phyloP scores from a whole-genome alignment of 2,329 filamentous ascomycete species.

The Neodidymelliopsis sp. region DNA sequence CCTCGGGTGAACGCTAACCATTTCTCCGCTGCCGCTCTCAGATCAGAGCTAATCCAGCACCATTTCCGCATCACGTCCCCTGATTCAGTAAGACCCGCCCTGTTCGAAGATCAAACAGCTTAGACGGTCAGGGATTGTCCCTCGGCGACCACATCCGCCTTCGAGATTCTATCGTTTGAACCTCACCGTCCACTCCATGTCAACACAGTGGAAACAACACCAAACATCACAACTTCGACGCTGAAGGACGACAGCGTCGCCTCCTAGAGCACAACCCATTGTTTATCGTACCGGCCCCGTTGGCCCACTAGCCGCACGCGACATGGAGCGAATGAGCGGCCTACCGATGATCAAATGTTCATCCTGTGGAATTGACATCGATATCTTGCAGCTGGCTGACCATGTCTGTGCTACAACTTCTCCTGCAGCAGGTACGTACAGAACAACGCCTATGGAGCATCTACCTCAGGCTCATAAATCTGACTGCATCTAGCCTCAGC shows the following conservation, averaged over 20 bases:
- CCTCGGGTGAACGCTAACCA: slow-evolving; percentile 34
- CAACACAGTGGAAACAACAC: slow-evolving; percentile 30
- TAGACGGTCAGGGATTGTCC: slow-evolving; percentile 32
- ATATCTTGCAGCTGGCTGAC: slow-evolving; percentile 86
- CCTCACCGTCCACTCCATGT: slow-evolving; percentile 33
- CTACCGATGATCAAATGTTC: slow-evolving; percentile 52
- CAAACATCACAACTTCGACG: slow-evolving; percentile 12
- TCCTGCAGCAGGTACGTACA: slow-evolving; percentile 52
- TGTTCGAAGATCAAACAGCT: slow-evolving; percentile 39
- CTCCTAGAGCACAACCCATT: slow-evolving; percentile 11
- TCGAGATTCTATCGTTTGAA: slow-evolving; percentile 25
- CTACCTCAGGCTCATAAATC: slow-evolving; percentile 2
- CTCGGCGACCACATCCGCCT: slow-evolving; percentile 30
- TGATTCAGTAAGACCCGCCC: slow-evolving; percentile 40
- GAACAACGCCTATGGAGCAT: neutral
- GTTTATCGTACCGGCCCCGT: slow-evolving; percentile 1
- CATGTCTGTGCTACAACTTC: slow-evolving; percentile 70
- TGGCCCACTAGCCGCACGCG: slow-evolving; percentile 26
- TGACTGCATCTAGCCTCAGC: neutral
- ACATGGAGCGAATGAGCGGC: slow-evolving; percentile 42
- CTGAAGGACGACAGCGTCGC: slow-evolving; percentile 7
- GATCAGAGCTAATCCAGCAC: slow-evolving; percentile 44
- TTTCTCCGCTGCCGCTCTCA: slow-evolving; percentile 43
- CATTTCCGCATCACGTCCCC: slow-evolving; percentile 40
- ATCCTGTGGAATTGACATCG: slow-evolving; percentile 65